A percentile compares a stretch with the other conserved stretches of the same genome.
phyloP scores from a whole-genome alignment of 345 rosid genomes.

The Acer saccharum region DNA sequence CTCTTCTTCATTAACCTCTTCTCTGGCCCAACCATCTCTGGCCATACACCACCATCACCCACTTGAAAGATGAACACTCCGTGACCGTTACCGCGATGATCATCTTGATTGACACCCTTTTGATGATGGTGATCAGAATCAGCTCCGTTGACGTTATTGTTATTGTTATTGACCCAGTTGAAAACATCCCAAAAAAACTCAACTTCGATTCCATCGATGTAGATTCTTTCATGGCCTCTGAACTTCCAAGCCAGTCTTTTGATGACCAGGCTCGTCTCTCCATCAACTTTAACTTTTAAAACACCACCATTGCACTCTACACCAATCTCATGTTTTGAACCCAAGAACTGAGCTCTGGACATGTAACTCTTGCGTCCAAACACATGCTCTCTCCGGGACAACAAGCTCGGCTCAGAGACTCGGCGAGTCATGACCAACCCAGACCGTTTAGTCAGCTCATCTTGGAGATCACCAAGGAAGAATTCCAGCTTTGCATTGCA shows the following conservation, averaged over 20 bases:
- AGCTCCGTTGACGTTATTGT: slow-evolving; percentile 8
- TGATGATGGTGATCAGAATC: neutral
- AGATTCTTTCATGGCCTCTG: slow-evolving; percentile 55
- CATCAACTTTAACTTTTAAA: slow-evolving; percentile 50
- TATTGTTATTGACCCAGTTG: slow-evolving; percentile 43
- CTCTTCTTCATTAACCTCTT: slow-evolving; percentile 59
- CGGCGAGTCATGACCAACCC: slow-evolving; percentile 31
- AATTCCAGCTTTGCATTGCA: slow-evolving; percentile 45
- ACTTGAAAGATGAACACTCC: slow-evolving; percentile 66
- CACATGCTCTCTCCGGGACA: slow-evolving; percentile 56
- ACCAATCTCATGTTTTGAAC: slow-evolving; percentile 48
- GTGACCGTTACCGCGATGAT: slow-evolving; percentile 23
- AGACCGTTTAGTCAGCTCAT: slow-evolving; percentile 36
- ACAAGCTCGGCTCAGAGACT: slow-evolving; percentile 27
- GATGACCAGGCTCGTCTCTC: slow-evolving; percentile 40
- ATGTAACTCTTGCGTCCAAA: slow-evolving; percentile 45
- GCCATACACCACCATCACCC: slow-evolving; percentile 69
- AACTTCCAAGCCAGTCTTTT: slow-evolving; percentile 59
- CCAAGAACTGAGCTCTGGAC: slow-evolving; percentile 46
- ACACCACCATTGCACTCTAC: slow-evolving; percentile 48
- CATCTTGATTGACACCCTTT: neutral
- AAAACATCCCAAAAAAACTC: slow-evolving; percentile 63
- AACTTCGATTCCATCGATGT: slow-evolving; percentile 42
- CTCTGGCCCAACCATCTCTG: slow-evolving; percentile 61
- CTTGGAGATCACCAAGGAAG: slow-evolving; percentile 49